phyloP scores from a whole-genome alignment of 169 alveolate species.

The Babesia ovata region DNA sequence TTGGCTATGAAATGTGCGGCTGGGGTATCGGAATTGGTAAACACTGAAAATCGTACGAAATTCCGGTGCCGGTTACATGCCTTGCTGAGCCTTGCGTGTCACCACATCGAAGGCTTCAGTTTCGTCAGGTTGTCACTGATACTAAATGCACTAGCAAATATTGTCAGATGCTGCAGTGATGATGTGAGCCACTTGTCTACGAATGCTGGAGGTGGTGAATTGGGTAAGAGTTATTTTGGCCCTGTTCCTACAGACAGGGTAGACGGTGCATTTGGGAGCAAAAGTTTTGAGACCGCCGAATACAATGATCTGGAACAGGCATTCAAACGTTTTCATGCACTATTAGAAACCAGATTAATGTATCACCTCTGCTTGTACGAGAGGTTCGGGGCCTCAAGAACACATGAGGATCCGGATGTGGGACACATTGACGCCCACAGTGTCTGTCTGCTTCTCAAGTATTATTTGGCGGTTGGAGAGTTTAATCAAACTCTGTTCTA shows the following conservation, averaged over 20 bases:
- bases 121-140: constrained; percentile 36
- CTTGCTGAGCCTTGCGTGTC: constrained; percentile 19
- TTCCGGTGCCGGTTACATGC: constrained; percentile 6
- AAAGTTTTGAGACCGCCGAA: too few species aligned
- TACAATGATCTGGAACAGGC: neutral
- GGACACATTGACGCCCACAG: constrained; percentile 39
- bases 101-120: constrained; percentile 12
- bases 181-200: neutral
- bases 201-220: neutral
- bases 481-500: neutral
- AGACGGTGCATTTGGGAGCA: too few species aligned
- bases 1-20: constrained; percentile 1
- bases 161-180: neutral
- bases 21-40: too few species aligned
- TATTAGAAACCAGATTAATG: neutral
- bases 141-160: constrained; percentile 36
- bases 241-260: too few species aligned
- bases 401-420: neutral
- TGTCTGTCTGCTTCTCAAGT: constrained; percentile 48
- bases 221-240: neutral
- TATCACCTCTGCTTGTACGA: neutral
- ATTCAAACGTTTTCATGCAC: neutral
- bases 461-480: constrained; percentile 1
- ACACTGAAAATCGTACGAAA: neutral
- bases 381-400: neutral